A percentile compares a stretch with the other conserved stretches of the same genome.
Conservation (phyloP, 768 basidiomycete species). For the Boletus rex-veris region DNA sequence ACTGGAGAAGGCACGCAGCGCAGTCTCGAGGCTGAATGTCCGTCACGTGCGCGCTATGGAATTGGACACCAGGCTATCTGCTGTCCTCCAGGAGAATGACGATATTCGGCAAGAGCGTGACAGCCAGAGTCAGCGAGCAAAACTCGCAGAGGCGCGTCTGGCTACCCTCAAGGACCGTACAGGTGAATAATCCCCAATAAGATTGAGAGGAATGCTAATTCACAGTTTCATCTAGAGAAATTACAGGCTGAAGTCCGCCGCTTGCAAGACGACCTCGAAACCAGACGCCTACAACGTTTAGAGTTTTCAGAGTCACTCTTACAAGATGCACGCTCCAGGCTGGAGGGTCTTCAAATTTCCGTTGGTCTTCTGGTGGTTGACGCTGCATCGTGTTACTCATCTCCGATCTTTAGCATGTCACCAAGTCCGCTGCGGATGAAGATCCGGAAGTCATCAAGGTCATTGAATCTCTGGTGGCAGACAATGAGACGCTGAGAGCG, state of each 20-base stretch:
- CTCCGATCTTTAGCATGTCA: constrained; percentile 34
- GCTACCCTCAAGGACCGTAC: constrained; percentile 64
- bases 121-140: constrained; percentile 61
- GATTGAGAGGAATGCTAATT: neutral
- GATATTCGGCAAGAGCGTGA: constrained; percentile 84
- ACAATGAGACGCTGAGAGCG: constrained; percentile 78
- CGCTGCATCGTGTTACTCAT: constrained; percentile 14
- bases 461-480: constrained; percentile 80
- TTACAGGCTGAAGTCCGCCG: constrained; percentile 63
- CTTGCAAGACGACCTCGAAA: constrained; percentile 61
- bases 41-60: constrained; percentile 70
- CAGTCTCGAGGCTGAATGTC: constrained; percentile 62
- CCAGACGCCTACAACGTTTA: constrained; percentile 53
- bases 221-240: constrained; percentile 47
- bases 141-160: constrained; percentile 64
- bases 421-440: constrained; percentile 36
- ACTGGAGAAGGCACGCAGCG: constrained; percentile 66
- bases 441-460: constrained; percentile 63
- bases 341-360: constrained; percentile 58
- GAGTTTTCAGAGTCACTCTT: constrained; percentile 67
- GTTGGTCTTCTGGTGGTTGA: constrained; percentile 36
- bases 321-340: constrained; percentile 57
- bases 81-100: constrained; percentile 71
- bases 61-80: constrained; percentile 62
- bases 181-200: constrained; percentile 36